phyloP scores from a whole-genome alignment of 1,284 basidiomycete species.

The Leccinum huronense region DNA sequence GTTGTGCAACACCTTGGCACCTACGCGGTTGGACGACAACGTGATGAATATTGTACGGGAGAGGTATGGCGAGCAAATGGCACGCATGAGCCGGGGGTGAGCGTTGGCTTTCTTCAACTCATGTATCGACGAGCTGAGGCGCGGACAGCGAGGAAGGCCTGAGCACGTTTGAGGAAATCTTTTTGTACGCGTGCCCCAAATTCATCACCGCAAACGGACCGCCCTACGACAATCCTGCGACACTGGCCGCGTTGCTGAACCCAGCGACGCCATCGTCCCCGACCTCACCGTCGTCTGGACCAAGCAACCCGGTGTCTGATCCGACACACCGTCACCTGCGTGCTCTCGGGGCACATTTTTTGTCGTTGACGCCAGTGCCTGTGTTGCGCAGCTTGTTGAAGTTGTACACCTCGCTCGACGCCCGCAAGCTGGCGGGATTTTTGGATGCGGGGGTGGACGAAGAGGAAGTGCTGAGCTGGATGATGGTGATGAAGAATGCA shows the following conservation, averaged over 20 bases:
- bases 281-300: slow-evolving; percentile 18
- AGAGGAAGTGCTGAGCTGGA: slow-evolving; percentile 92
- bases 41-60: slow-evolving; percentile 93
- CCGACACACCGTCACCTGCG: slow-evolving; percentile 81
- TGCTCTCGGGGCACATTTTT: slow-evolving; percentile 58
- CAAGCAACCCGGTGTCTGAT: slow-evolving; percentile 45
- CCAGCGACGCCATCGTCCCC: slow-evolving; percentile 37
- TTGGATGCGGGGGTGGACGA: slow-evolving; percentile 74
- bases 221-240: slow-evolving; percentile 81
- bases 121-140: slow-evolving; percentile 1
- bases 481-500: slow-evolving; percentile 94
- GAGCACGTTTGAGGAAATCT: slow-evolving; percentile 90
- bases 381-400: slow-evolving; percentile 92
- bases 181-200: slow-evolving; percentile 92
- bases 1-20: slow-evolving; percentile 90
- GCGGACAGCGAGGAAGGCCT: slow-evolving; percentile 65
- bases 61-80: slow-evolving; percentile 87
- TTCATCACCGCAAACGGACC: slow-evolving; percentile 95
- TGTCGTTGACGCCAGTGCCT: slow-evolving; percentile 78
- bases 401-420: slow-evolving; percentile 91
- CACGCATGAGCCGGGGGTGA: slow-evolving; percentile 81
- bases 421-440: slow-evolving; percentile 90
- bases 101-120: slow-evolving; percentile 21
- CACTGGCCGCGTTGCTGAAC: slow-evolving; percentile 57
- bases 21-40: slow-evolving; percentile 89